Evolutionary conservation across 164 flowering plant species (phyloP), one percentile per base, ranked within the genome.

Genomic region (Akebia trifoliata): DNA sequence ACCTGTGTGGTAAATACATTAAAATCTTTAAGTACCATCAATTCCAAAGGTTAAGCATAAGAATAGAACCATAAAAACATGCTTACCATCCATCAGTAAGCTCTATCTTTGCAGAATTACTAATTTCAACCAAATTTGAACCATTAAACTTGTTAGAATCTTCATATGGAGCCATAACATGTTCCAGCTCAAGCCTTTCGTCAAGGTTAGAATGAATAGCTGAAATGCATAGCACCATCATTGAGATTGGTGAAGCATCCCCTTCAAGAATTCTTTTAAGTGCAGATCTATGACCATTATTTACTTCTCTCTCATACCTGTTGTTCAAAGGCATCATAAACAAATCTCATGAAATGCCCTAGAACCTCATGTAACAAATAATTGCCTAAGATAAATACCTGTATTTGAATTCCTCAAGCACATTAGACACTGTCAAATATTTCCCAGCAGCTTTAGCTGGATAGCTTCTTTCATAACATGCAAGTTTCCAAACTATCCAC

Each of bases 401-500:
- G 68, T 90, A 94, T 58, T 83, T 84, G 52, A 94, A 65, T 68
- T 94, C 97, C 72, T 94, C 97, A 30, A 90, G 83, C 62, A 88
- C 95, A 78, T 83, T 90, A 53, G 78, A 62, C 14, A 82, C 69
- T 36, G 91, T 76, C 65, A 90, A 73, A 69, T 79, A 79, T 32
- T 74, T 86, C 44, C 84, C 76, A 48, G 47, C 40, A 50, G 68
- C 61, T 72, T 79, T 76, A 50, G 76, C 69, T 57, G 84, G 74
- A 66, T 73, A 83, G 56, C 81, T 52, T 73, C 86, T 83, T 70
- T 90, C 99, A 72, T 90, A 83, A 59, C 82, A 80, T 34, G 88
- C 91, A 69, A 94, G 90, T 72, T 94, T 94, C 99, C 99, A 94
- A 15, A 94, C 84, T 64, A 90, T 82, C 99, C 99, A 90, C 74